phyloP scores from a whole-genome alignment of 805 yeast genomes.

The Trichomonascus vanleenenianus region DNA sequence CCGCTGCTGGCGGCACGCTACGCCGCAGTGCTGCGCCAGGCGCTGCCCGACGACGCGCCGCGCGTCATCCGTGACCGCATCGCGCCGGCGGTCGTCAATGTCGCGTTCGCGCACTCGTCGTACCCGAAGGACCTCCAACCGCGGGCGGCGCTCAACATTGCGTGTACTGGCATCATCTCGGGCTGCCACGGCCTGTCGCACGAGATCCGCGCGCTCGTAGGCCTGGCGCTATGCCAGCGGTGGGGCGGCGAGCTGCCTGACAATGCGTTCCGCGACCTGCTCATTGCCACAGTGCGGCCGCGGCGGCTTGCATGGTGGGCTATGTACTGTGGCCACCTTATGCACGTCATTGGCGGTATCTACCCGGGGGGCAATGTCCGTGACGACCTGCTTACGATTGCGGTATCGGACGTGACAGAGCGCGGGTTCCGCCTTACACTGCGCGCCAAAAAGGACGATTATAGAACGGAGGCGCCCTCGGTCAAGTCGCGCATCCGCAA shows the following conservation, averaged over 20 bases:
- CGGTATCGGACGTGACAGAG: conserved; percentile 11
- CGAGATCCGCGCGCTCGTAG: conserved; percentile 60
- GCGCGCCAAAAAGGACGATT: conserved; percentile 16
- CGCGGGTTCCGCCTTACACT: conserved; percentile 20
- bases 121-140: conserved; percentile 73
- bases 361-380: conserved; percentile 75
- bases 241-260: conserved; percentile 78
- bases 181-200: conserved; percentile 73
- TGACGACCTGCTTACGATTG: conserved; percentile 29
- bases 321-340: conserved; percentile 58
- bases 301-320: conserved; percentile 58
- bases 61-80: conserved; percentile 48
- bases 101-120: conserved; percentile 70
- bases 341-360: conserved; percentile 73
- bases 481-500: conserved; percentile 46
- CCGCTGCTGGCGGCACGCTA: conserved; percentile 56
- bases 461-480: conserved; percentile 19
- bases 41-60: conserved; percentile 57
- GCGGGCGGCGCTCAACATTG: conserved; percentile 63
- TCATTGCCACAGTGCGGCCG: conserved; percentile 29
- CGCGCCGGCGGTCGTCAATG: conserved; percentile 63
- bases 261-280: conserved; percentile 29
- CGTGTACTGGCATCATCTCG: conserved; percentile 66
- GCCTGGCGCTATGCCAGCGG: conserved; percentile 66
- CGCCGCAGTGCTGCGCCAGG: conserved; percentile 43